A percentile compares a stretch with the other conserved stretches of the same genome.
phyloP scores from a whole-genome alignment of 2,329 filamentous ascomycete genomes.

The Cadophora sp. region DNA sequence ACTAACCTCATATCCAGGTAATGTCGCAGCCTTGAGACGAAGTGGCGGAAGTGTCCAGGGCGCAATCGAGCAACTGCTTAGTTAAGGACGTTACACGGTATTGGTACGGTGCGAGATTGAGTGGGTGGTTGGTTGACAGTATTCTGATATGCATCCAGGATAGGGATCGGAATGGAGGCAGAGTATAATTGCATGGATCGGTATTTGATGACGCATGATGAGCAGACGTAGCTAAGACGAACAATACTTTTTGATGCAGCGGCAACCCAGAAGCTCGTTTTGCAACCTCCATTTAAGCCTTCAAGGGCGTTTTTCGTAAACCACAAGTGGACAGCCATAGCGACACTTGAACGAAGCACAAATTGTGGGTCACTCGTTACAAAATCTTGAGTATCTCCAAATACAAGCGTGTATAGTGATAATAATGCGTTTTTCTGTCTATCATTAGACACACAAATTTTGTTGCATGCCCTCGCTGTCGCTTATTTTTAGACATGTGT shows the following conservation, averaged over 20 bases:
- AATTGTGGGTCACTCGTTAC: no score
- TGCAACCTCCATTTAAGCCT: not conserved
- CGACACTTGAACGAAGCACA: no score
- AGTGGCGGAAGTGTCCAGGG: constrained; percentile 95
- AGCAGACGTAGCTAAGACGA: not conserved
- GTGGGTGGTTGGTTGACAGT: not conserved
- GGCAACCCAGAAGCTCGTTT: not conserved
- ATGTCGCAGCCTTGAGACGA: constrained; percentile 85
- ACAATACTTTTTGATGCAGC: not conserved
- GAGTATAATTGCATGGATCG: not conserved
- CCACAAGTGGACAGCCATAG: not conserved
- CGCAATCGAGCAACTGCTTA: constrained; percentile 77
- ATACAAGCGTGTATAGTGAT: no score
- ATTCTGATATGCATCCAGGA: not conserved
- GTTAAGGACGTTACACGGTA: not conserved
- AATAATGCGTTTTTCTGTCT: no score
- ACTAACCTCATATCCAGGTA: constrained; percentile 52
- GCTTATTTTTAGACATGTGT: no score
- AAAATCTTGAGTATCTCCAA: no score
- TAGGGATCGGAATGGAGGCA: not conserved
- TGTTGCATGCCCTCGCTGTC: no score
- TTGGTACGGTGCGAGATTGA: not conserved
- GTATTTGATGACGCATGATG: not conserved
- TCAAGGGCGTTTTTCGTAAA: not conserved
- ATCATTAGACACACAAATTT: no score